Conservation (phyloP, 352 stramenopile species). For the Peronospora tabacina region DNA sequence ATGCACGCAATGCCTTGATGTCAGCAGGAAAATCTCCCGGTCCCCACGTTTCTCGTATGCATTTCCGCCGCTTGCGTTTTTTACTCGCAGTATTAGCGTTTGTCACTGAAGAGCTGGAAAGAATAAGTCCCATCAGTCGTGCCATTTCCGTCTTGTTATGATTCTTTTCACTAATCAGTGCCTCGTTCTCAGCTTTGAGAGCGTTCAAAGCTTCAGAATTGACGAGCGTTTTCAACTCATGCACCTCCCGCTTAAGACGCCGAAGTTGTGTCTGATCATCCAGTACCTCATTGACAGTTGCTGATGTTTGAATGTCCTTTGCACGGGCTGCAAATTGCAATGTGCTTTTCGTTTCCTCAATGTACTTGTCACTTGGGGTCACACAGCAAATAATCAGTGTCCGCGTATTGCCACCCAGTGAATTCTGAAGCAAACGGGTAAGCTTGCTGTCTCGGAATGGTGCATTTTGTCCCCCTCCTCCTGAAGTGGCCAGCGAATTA, state of each 20-base stretch:
- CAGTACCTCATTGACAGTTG: conserved; percentile 83
- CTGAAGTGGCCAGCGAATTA: conserved; percentile 50
- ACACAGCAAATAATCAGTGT: conserved; percentile 88
- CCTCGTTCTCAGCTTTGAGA: conserved; percentile 68
- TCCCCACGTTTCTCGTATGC: conserved; percentile 59
- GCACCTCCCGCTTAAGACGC: conserved; percentile 60
- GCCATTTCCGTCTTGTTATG: conserved; percentile 53
- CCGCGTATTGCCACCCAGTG: conserved; percentile 86
- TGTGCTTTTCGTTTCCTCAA: conserved; percentile 85
- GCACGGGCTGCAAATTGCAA: conserved; percentile 90
- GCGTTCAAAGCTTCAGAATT: conserved; percentile 42
- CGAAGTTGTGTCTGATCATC: conserved; percentile 87
- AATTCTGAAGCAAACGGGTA: conserved; percentile 88
- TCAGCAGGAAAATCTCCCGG: conserved; percentile 51
- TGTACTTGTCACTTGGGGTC: conserved; percentile 59
- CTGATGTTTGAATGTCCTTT: conserved; percentile 84
- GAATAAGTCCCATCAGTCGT: conserved; percentile 49
- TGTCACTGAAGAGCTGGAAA: conserved; percentile 39
- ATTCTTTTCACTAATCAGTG: conserved; percentile 45
- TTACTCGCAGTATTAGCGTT: conserved; percentile 14
- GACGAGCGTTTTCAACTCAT: conserved; percentile 59
- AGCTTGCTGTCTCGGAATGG: conserved; percentile 89
- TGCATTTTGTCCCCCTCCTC: conserved; percentile 32
- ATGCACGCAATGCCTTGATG: conserved; percentile 10
- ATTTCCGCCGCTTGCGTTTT: conserved; percentile 19